Conservation (phyloP, 2,329 filamentous ascomycete species). For the Claviceps humidiphila region DNA sequence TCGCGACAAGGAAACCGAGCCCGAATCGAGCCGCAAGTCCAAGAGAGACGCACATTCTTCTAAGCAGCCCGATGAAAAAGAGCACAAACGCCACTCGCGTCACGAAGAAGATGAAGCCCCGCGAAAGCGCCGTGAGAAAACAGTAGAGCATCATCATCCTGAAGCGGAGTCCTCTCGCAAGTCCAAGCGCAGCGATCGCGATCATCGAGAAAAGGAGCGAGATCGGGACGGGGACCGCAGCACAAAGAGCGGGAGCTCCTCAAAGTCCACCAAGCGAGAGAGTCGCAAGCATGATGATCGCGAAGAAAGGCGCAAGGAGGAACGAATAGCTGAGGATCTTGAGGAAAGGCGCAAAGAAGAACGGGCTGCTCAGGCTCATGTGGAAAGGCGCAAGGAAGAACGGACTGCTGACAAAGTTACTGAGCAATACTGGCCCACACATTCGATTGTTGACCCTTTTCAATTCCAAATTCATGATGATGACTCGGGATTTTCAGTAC, state of each 20-base stretch:
- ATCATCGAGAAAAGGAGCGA: conserved; percentile 13
- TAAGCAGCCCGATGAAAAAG: conserved; percentile 17
- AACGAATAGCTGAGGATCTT: conserved; percentile 8
- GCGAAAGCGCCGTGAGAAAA: conserved; percentile 17
- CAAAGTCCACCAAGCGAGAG: conserved; percentile 12
- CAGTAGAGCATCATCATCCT: conserved; percentile 10
- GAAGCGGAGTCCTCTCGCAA: conserved; percentile 12
- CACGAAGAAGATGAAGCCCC: conserved; percentile 19
- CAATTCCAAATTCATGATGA: conserved; percentile 42
- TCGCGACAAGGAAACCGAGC: conserved; percentile 12
- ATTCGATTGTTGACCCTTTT: conserved; percentile 37
- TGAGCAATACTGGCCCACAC: conserved; percentile 4
- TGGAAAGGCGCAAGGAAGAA: conserved; percentile 12
- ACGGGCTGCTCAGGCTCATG: conserved; percentile 4
- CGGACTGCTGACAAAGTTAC: conserved; percentile 14
- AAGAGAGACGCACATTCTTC: conserved; percentile 17
- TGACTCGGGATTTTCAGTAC: conserved; percentile 13
- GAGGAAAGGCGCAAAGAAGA: conserved; percentile 10
- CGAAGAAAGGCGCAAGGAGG: conserved; percentile 15
- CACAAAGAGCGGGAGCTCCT: conserved; percentile 12
- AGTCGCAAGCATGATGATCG: conserved; percentile 12
- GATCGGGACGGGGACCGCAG: conserved; percentile 17
- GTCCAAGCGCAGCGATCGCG: conserved; percentile 13
- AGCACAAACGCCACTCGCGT: conserved; percentile 17
- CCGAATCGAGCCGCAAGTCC: conserved; percentile 12